A percentile compares a stretch with the other conserved stretches of the same genome.
Conservation (phyloP, 305 asterid species). For the Fraxinus greggii region DNA sequence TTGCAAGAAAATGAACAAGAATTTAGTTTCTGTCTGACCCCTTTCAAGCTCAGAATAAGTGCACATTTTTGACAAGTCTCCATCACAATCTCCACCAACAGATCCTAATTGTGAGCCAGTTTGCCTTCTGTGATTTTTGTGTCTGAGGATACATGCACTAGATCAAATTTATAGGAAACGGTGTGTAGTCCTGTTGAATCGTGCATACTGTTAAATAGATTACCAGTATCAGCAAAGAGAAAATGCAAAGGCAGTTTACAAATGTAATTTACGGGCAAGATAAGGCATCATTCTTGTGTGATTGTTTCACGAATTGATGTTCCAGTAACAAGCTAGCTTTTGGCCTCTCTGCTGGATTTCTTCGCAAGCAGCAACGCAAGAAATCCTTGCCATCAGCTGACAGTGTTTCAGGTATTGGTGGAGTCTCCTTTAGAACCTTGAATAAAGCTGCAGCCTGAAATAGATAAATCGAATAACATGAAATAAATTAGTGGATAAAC, state of each 20-base stretch:
- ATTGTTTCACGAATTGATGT: conserved; percentile 60
- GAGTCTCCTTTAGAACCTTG: conserved; percentile 71
- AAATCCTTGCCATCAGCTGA: conserved; percentile 90
- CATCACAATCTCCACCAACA: not conserved
- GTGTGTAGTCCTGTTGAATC: conserved; percentile 36
- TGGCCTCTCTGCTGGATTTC: conserved; percentile 87
- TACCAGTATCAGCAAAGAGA: not conserved
- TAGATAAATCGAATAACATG: not conserved
- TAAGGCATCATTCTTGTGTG: not conserved
- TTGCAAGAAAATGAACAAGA: not conserved
- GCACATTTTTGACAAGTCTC: not conserved
- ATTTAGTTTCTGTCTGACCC: not conserved
- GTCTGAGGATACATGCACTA: conserved; percentile 27
- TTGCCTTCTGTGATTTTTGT: conserved; percentile 26
- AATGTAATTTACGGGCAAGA: conserved; percentile 28
- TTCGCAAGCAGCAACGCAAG: conserved; percentile 62
- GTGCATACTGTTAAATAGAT: not conserved
- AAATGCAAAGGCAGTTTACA: not conserved
- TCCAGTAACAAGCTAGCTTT: conserved; percentile 63
- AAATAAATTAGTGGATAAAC: not conserved
- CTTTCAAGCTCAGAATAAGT: not conserved
- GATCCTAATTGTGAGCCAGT: conserved; percentile 30
- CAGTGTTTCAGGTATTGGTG: conserved; percentile 76
- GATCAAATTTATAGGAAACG: conserved; percentile 23
- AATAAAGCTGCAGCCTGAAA: conserved; percentile 83